These are phyloP conservation scores for Dimargaris xerosporica DNA, from an alignment of 192 early-diverging fungal genomes.

Conservation along the genomic window DNA sequence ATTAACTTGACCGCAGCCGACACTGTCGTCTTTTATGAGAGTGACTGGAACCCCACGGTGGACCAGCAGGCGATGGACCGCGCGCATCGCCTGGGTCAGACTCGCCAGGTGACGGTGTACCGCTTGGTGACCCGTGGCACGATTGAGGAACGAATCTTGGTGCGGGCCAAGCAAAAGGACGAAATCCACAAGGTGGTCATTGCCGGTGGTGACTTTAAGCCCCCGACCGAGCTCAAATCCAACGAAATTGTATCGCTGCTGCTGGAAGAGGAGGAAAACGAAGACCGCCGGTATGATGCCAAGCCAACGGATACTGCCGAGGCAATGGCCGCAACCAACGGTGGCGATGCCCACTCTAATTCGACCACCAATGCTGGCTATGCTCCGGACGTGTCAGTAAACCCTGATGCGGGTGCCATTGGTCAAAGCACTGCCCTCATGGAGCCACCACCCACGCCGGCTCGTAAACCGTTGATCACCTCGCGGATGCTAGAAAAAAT, in stretches of 20 bases:
- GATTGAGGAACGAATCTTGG: constrained; percentile 66
- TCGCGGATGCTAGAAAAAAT: neutral
- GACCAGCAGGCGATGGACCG: constrained; percentile 90
- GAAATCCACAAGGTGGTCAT: constrained; percentile 91
- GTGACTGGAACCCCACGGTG: constrained; percentile 82
- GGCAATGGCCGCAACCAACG: neutral
- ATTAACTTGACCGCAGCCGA: constrained; percentile 85
- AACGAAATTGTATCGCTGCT: constrained; percentile 77
- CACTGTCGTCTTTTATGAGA: constrained; percentile 77
- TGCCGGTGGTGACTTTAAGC: constrained; percentile 70
- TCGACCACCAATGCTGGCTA: neutral
- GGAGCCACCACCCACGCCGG: too few relatives aligned
- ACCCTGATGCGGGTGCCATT: too few relatives aligned
- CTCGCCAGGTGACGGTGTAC: constrained; percentile 71
- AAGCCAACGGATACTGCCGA: neutral
- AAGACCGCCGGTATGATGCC: neutral
- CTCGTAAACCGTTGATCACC: neutral
- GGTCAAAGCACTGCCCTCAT: too few relatives aligned
- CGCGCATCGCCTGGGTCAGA: constrained; percentile 72
- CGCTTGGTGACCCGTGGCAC: constrained; percentile 66
- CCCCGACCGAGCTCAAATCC: constrained; percentile 58
- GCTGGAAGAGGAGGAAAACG: constrained; percentile 49
- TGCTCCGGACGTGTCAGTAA: neutral
- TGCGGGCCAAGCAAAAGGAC: constrained; percentile 75
- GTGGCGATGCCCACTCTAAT: neutral